Conservation (phyloP, 805 yeast genomes). For the Naumovozyma dairenensis region DNA sequence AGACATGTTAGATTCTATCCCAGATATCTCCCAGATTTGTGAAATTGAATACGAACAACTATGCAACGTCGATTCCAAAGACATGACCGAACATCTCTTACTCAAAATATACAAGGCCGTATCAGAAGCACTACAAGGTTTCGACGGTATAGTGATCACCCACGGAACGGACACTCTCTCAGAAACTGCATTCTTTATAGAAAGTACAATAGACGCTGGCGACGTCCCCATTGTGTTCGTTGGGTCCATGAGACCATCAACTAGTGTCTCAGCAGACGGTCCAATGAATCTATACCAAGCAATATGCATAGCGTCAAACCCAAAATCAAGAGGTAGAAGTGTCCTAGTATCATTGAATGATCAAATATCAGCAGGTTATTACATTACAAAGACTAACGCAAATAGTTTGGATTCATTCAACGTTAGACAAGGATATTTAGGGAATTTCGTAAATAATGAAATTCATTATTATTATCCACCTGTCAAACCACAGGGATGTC, state of each 20-base stretch:
- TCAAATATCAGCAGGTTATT: slow-evolving; percentile 59
- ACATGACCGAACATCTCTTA: slow-evolving; percentile 39
- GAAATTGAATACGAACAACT: slow-evolving; percentile 53
- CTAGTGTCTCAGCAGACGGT: slow-evolving; percentile 62
- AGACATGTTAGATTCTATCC: slow-evolving; percentile 43
- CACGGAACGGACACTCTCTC: slow-evolving; percentile 68
- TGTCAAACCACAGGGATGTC: slow-evolving; percentile 43
- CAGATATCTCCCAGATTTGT: slow-evolving; percentile 45
- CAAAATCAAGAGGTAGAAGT: slow-evolving; percentile 45
- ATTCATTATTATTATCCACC: slow-evolving; percentile 59
- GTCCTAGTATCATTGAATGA: slow-evolving; percentile 58
- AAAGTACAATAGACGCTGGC: slow-evolving; percentile 35
- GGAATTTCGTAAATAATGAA: slow-evolving; percentile 57
- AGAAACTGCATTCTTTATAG: slow-evolving; percentile 57
- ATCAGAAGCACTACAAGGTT: slow-evolving; percentile 34
- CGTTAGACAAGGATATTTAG: slow-evolving; percentile 61
- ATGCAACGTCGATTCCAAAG: slow-evolving; percentile 52
- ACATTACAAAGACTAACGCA: slow-evolving; percentile 61
- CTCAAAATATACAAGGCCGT: slow-evolving; percentile 38
- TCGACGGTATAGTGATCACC: slow-evolving; percentile 54
- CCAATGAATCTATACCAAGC: slow-evolving; percentile 67
- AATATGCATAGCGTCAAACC: slow-evolving; percentile 48
- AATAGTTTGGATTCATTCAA: slow-evolving; percentile 63
- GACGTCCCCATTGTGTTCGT: slow-evolving; percentile 55
- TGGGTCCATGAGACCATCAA: slow-evolving; percentile 69